Percentiles rank a stretch among this genome's conserved stretches.
Conservation (phyloP, 768 basidiomycete genomes). For the Hypholoma fasciculare region DNA sequence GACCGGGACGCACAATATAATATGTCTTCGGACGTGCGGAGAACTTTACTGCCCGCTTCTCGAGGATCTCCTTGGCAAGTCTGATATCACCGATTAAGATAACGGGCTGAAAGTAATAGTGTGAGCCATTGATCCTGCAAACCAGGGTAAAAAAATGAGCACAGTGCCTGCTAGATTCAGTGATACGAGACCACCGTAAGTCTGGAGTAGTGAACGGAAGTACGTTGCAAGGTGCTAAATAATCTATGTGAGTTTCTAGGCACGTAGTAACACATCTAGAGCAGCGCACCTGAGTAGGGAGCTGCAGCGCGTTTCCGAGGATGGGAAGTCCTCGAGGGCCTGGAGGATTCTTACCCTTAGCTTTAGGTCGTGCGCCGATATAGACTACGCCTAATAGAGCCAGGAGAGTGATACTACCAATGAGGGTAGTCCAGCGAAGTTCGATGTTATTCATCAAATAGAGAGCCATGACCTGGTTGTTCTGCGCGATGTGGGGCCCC, state of each 20-base stretch:
- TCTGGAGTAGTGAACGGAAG: not conserved
- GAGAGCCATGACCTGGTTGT: no score
- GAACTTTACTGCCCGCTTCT: not conserved
- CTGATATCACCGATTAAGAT: not conserved
- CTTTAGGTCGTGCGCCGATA: no score
- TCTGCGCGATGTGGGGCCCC: no score
- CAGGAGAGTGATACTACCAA: not conserved
- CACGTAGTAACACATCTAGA: no score
- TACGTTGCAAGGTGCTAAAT: not conserved
- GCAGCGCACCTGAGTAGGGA: not conserved
- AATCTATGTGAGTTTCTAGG: not conserved
- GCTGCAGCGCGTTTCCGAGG: not conserved
- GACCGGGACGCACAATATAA: not conserved
- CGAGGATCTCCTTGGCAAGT: not conserved
- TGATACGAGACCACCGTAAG: not conserved
- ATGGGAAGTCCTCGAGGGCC: not conserved
- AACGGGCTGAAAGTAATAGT: no score
- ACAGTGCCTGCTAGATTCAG: not conserved
- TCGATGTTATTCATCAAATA: not conserved
- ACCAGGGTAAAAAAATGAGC: no score
- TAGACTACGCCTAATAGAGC: not conserved
- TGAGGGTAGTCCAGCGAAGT: not conserved
- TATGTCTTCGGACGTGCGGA: not conserved
- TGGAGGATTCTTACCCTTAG: not conserved
- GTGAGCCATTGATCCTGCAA: no score